Base-by-base conservation (phyloP, 2,329 filamentous ascomycete species). In the Botrytis galanthina region DNA sequence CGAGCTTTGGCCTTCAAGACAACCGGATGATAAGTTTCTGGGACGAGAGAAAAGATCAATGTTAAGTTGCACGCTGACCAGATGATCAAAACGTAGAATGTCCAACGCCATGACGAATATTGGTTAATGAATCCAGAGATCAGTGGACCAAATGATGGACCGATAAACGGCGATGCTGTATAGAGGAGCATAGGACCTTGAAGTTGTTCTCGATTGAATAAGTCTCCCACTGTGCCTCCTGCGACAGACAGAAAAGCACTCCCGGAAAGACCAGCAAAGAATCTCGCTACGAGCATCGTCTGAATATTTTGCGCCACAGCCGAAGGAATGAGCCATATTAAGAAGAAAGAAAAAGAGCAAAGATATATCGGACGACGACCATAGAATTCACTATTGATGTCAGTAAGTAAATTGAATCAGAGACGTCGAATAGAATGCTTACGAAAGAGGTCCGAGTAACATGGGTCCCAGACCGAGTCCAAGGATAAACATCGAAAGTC, bases 121-220 rank as follows among this genome's bases (percentile, higher is more conserved):
- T 91, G 89, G 81, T 95, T 95, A 81, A 97, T 94, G 81, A 97
- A 94, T 12, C 93, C 94, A 14, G 93, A 93, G 29, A 92, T 81
- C 26, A 91, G 76, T 0, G 89, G 89, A 0, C 90, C 89, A 4
- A 89, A 77, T 14, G 85, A 86, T 0, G 90, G 86, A 78, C 94
- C 86, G 75, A 89, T 83, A 81, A 92, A 92, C 1, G 90, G 91
- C 1, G 85, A 86, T 12, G 90, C 84, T 8, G 91, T 90, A 80
- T 92, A 97, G 26, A 97, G 84, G 83, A 94, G 91, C 95, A 97
- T 97, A 4, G 94, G 94, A 10, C 88, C 87, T 77, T 91, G 90
- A 73, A 97, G 88, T 76, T 93, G 87, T 73, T 91, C 84, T 64
- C 87, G 86, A 18, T 85, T 84, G 80, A 95, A 96, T 76, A 95